Conservation (phyloP, 805 yeast species). For the Cyberlindnera mycetangii region DNA sequence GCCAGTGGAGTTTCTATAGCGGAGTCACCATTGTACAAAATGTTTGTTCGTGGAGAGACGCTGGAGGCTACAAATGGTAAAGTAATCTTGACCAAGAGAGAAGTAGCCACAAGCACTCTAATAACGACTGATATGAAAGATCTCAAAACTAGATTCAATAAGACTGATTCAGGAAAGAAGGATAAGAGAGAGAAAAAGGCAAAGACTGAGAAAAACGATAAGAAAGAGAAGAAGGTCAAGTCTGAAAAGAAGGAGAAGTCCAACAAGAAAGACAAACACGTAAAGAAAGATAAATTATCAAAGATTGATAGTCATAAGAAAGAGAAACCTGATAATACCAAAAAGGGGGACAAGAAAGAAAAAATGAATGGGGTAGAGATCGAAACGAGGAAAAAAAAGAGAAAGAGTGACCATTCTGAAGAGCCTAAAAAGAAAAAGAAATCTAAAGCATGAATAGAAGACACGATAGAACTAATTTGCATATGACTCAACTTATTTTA, state of each 20-base stretch:
- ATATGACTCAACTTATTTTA: not conserved
- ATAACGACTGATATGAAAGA: conserved; percentile 7
- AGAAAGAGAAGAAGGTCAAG: conserved; percentile 25
- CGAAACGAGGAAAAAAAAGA: conserved; percentile 28
- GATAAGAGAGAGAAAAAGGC: conserved; percentile 23
- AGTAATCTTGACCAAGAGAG: conserved; percentile 21
- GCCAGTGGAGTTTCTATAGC: conserved; percentile 46
- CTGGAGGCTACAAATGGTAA: conserved; percentile 69
- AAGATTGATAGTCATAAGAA: conserved; percentile 10
- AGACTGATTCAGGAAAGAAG: conserved; percentile 18
- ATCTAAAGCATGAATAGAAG: conserved; percentile 3
- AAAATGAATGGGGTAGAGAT: conserved; percentile 10
- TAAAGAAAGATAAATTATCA: conserved; percentile 12
- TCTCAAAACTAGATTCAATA: conserved; percentile 18
- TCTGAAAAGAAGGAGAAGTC: conserved; percentile 24
- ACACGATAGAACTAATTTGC: not conserved
- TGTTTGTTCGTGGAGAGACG: conserved; percentile 88
- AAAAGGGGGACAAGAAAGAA: not conserved
- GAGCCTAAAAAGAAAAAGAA: conserved; percentile 6
- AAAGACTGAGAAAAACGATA: conserved; percentile 25
- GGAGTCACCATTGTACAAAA: conserved; percentile 71
- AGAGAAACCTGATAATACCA: conserved; percentile 15
- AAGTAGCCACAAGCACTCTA: not conserved
- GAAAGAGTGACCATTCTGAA: conserved; percentile 19
- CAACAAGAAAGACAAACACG: conserved; percentile 3